Evolutionary conservation across 1,284 basidiomycete genomes (phyloP).

Genomic region (Volvariella volvacea): DNA sequence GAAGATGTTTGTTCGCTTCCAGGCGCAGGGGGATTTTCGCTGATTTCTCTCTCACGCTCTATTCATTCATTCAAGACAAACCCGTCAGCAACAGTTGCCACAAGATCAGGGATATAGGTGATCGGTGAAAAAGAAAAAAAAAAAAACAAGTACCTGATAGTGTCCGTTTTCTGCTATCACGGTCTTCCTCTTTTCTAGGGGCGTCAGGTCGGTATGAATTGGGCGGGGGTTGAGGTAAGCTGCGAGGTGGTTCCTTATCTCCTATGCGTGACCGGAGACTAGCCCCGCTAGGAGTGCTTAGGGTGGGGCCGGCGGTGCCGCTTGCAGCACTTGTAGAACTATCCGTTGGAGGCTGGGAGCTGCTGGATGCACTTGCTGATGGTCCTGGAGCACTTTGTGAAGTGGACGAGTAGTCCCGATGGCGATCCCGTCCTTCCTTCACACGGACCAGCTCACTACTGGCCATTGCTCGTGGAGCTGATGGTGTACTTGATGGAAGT

Average conservation of each 20-base stretch:
- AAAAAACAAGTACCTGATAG: conserved; percentile 42
- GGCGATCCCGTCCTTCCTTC: conserved; percentile 32
- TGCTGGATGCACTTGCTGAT: conserved; percentile 12
- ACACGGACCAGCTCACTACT: conserved; percentile 29
- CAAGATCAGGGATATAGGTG: conserved; percentile 3
- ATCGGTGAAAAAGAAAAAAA: background rate
- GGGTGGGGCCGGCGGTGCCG: conserved; percentile 12
- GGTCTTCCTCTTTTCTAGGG: conserved; percentile 49
- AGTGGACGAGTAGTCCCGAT: conserved; percentile 23
- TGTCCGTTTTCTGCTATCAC: conserved; percentile 62
- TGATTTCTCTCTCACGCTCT: conserved; percentile 48
- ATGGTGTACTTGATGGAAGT: conserved; percentile 54
- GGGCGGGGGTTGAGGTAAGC: conserved; percentile 29
- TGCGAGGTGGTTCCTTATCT: conserved; percentile 44
- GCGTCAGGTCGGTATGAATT: conserved; percentile 35
- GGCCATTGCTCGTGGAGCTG: conserved; percentile 68
- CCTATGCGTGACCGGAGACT: conserved; percentile 64
- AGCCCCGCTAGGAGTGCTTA: conserved; percentile 22
- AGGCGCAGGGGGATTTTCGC: conserved; percentile 20
- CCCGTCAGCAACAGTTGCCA: conserved; percentile 7
- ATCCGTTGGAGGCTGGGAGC: no score
- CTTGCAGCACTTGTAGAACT: no score
- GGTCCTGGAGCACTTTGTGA: conserved; percentile 16
- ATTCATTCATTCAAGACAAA: conserved; percentile 1
- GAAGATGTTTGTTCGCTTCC: conserved; percentile 15